Evolutionary conservation across 1,139 yeast genomes (phyloP).

Genomic region (Arxiozyma slooffiae): DNA sequence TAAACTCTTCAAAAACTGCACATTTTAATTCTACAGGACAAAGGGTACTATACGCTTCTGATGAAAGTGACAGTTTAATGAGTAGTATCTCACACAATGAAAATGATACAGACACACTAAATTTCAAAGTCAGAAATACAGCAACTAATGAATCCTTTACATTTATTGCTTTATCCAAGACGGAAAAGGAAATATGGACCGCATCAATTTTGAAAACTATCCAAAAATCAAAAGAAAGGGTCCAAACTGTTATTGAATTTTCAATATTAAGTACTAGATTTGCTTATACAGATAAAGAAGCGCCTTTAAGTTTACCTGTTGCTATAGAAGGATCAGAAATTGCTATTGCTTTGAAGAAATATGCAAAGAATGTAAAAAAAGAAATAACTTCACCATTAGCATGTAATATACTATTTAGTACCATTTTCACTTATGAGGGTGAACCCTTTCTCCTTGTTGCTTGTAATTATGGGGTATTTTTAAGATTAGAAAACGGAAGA

Average conservation of each 20-base stretch:
- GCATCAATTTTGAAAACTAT: constrained; percentile 47
- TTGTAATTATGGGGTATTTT: constrained; percentile 30
- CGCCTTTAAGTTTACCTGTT: constrained; percentile 48
- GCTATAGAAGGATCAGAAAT: constrained; percentile 57
- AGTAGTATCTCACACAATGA: constrained; percentile 13
- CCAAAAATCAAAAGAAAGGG: constrained; percentile 38
- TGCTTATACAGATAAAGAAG: constrained; percentile 49
- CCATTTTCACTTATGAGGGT: constrained; percentile 34
- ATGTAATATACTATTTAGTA: constrained; percentile 40
- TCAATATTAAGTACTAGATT: constrained; percentile 51
- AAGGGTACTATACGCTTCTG: constrained; percentile 9
- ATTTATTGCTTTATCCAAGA: constrained; percentile 44
- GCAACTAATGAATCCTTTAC: constrained; percentile 47
- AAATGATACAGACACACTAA: constrained; percentile 25
- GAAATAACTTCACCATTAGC: constrained; percentile 4
- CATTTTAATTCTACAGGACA: constrained; percentile 17
- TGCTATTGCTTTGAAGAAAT: constrained; percentile 38
- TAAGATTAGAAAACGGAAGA: constrained; percentile 30
- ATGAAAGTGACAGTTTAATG: neutral
- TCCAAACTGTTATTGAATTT: constrained; percentile 47
- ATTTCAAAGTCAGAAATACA: constrained; percentile 41
- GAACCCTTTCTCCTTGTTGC: constrained; percentile 26
- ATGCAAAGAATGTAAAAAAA: constrained; percentile 25
- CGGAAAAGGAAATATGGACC: constrained; percentile 56
- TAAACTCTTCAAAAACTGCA: constrained; percentile 15